Evolutionary conservation across 1,139 yeast genomes (phyloP).

Genomic region (Scheffersomyces stambukii): DNA sequence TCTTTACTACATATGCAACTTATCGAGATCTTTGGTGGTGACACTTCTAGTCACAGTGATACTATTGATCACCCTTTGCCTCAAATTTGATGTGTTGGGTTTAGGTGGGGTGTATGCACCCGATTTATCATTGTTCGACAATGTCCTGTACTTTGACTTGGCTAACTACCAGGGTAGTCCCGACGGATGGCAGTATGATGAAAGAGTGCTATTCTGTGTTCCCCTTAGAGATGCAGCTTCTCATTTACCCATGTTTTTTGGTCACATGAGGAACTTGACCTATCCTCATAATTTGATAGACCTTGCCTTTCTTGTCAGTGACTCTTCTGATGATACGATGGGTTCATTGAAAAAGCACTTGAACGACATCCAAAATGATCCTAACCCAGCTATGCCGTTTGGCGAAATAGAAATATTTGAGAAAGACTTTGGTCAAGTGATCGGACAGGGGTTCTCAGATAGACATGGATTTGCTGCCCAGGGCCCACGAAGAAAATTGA

Average conservation of each 20-base stretch:
- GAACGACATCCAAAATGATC: conserved; percentile 39
- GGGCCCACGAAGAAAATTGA: conserved; percentile 50
- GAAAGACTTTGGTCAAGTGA: conserved; percentile 50
- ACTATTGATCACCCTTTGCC: no score
- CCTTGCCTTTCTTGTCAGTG: conserved; percentile 55
- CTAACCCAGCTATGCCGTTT: conserved; percentile 39
- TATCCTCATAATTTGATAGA: conserved; percentile 57
- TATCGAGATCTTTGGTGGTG: no score
- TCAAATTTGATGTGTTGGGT: no score
- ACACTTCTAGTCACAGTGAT: no score
- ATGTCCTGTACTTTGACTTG: conserved; percentile 44
- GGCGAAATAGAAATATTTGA: conserved; percentile 56
- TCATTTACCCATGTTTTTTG: conserved; percentile 61
- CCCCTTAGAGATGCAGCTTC: conserved; percentile 60
- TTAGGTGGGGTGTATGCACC: conserved; percentile 28
- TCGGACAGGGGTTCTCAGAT: conserved; percentile 50
- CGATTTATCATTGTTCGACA: conserved; percentile 17
- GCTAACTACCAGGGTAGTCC: conserved; percentile 38
- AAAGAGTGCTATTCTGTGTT: conserved; percentile 53
- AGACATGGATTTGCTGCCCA: conserved; percentile 54
- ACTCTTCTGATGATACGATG: conserved; percentile 56
- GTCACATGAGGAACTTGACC: conserved; percentile 52
- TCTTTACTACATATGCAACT: no score
- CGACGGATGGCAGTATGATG: conserved; percentile 54
- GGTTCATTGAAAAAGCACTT: conserved; percentile 42